Base-by-base conservation (phyloP, 2,329 filamentous ascomycete genomes). In the Fusarium sp. region DNA sequence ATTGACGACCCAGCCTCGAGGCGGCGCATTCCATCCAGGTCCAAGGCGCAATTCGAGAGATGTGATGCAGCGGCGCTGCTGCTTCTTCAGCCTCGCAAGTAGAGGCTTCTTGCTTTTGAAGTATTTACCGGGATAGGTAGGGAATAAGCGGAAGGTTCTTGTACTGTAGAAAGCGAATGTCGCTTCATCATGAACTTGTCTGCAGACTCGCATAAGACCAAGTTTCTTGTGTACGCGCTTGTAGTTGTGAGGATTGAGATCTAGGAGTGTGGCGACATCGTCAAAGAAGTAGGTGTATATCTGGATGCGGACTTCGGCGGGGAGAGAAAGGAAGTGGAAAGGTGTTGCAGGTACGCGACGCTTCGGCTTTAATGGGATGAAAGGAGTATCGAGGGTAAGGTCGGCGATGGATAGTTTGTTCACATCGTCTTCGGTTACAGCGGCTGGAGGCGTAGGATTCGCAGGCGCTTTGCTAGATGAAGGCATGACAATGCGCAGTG, bases 21-120 rank as follows among this genome's bases (percentile, higher is more conserved):
- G 92, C 15, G 92, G 92, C 59, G 86, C 86, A 64, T 83, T 89
- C 88, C 91, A 95, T 20, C 91, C 91, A 0, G 91, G 91, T 0
- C 92, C 92, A 0, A 95, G 82, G 4, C 92, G 87, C 54, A 95
- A 79, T 78, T 95, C 90, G 4, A 95, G 80, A 0, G 86, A 86
- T 1, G 85, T 89, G 44, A 95, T 83, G 45, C 81, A 85, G 17
- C 81, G 80, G 34, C 91, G 87, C 59, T 92, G 90, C 31, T 80
- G 81, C 0, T 86, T 79, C 20, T 88, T 88, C 56, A 95, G 79
- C 18, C 91, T 88, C 7, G 90, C 86, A 28, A 95, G 83, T 1
- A 95, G 82, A 2, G 92, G 92, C 70, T 88, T 88, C 80, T 92
- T 92, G 31, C 89, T 90, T 79, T 93, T 91, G 82, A 92, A 92